Percentiles rank a stretch among this genome's conserved stretches.
phyloP scores from a whole-genome alignment of 2,329 filamentous ascomycete species.

The Pseudogymnoascus sp. region DNA sequence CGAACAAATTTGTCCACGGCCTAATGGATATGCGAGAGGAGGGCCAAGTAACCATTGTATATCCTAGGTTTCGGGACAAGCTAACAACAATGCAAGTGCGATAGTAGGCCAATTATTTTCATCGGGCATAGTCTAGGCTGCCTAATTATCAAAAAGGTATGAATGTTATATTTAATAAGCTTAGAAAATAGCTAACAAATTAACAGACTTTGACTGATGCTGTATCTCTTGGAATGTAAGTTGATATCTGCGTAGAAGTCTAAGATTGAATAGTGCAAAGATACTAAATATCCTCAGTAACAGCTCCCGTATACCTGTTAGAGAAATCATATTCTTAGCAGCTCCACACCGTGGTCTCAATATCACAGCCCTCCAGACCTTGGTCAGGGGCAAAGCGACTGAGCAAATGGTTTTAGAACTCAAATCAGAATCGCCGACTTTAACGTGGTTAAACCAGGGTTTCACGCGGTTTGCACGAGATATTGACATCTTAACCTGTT shows the following conservation, averaged over 20 bases:
- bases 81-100: neutral
- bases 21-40: neutral
- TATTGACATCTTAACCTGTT: slow-evolving; percentile 19
- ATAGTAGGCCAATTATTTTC: neutral
- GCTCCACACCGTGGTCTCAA: slow-evolving; percentile 22
- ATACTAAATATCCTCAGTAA: neutral
- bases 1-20: neutral
- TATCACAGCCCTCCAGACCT: slow-evolving; percentile 16
- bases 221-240: neutral
- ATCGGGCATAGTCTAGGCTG: neutral
- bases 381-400: slow-evolving; percentile 18
- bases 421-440: slow-evolving; percentile 14
- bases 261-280: neutral
- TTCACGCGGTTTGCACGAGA: slow-evolving; percentile 15
- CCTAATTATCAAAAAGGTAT: neutral
- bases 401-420: slow-evolving; percentile 18
- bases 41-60: neutral
- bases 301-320: slow-evolving; percentile 8
- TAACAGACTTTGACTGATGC: neutral
- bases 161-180: neutral
- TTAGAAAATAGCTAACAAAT: neutral
- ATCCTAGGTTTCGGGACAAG: neutral
- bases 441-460: slow-evolving; percentile 16
- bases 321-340: slow-evolving; percentile 20
- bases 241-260: neutral